Base-by-base conservation (phyloP, 1,139 yeast genomes). In the Lodderomyces oxycetoniae region DNA sequence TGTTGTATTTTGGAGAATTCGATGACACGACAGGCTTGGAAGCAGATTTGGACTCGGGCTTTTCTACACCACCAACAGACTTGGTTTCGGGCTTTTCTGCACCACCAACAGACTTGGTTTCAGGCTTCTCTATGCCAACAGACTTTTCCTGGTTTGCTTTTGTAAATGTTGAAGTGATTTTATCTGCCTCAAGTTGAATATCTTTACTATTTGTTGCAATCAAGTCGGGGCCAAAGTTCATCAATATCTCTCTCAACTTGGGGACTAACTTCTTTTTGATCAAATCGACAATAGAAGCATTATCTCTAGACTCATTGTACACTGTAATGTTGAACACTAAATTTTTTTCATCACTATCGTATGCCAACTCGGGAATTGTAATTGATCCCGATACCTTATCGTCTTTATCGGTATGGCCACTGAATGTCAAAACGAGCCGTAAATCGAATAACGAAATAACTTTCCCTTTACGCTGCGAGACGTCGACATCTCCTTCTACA, bases 401-500 rank as follows among this genome's bases (percentile, higher is more conserved):
- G 10, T 49, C 59, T 4, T 56, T 53, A 20, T 50, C 52, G 24
- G 62, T 59, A 24, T 50, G 48, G 7, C 94, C 91, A 5, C 57
- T 58, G 49, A 79, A 77, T n/a, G 66, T 68, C 41, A 89, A 56
- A 1, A 74, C 78, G 37, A 89, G 47, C 43, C 79, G 74, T 55
- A 93, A 64, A 53, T 91, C 98, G 57, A 86, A 91, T 41, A 91
- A 65, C 3, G 95, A 85, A 49, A 91, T 89, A 27, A 91, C 94
- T 56, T 91, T 89, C 13, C 99, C 98, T 61, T 93, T 91, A 49
- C 98, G 79, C 63, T 91, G 98, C 43, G 87, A 83, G 22, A 91
- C 97, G 53, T 88, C 97, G 41, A 88, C 95, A 49, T 91, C 99
- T 33, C 99, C 99, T 47, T 85, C 95, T 22, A 89, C 73, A 5